These are phyloP conservation scores for Umbelopsis vinacea DNA, from an alignment of 192 early-diverging fungal species.

Conservation along the genomic window DNA sequence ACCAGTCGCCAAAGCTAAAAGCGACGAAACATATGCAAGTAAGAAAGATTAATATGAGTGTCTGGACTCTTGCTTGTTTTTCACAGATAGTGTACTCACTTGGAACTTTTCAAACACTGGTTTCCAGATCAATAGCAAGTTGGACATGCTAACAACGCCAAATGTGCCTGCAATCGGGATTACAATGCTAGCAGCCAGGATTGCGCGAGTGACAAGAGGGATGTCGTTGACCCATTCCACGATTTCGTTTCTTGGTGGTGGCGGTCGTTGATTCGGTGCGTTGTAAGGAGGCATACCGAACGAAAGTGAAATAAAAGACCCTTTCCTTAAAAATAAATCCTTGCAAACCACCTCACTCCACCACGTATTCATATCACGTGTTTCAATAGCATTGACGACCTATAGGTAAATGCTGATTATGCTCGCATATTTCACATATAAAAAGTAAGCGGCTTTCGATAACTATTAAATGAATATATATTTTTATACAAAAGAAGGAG, in stretches of 20 bases:
- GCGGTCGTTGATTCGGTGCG: conserved; percentile 25
- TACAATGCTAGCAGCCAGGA: conserved; percentile 55
- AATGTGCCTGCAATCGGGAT: conserved; percentile 51
- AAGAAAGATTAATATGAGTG: neutral
- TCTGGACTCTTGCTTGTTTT: neutral
- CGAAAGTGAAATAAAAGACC: neutral
- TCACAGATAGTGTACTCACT: conserved; percentile 34
- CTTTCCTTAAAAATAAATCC: neutral
- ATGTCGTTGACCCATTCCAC: conserved; percentile 56
- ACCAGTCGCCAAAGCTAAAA: conserved; percentile 76
- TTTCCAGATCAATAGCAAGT: conserved; percentile 59
- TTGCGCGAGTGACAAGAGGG: conserved; percentile 61
- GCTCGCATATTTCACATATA: no score
- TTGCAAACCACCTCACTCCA: neutral
- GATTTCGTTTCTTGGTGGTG: conserved; percentile 52
- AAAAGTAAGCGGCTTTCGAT: neutral
- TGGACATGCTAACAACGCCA: conserved; percentile 38
- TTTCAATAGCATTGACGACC: neutral
- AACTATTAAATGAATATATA: conserved; percentile 1
- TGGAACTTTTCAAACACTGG: conserved; percentile 61
- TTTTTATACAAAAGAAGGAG: conserved; percentile 4
- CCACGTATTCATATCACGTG: neutral
- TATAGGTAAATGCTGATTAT: no score
- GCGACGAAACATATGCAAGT: neutral
- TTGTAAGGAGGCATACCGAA: conserved; percentile 13